Evolutionary conservation across 108 stramenopile species (phyloP).

Genomic region (Conticribra weissflogii): DNA sequence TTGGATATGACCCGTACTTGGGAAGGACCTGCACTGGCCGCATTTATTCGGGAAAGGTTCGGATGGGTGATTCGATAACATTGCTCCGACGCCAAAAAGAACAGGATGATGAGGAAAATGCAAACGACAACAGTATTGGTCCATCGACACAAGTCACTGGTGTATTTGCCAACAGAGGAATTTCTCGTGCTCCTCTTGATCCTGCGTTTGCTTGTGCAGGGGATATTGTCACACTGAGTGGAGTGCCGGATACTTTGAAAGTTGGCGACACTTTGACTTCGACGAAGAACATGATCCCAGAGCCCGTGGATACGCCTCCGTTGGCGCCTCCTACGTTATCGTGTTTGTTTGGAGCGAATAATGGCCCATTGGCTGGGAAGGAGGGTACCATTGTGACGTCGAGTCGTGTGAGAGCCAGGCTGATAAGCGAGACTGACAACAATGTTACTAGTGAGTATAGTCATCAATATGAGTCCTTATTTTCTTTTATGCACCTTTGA

Average conservation of each 20-base stretch:
- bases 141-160: slow-evolving; percentile 55
- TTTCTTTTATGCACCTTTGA: slow-evolving; percentile 4
- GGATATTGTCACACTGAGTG: slow-evolving; percentile 94
- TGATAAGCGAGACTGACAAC: slow-evolving; percentile 91
- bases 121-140: slow-evolving; percentile 11
- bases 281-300: slow-evolving; percentile 50
- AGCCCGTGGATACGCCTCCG: slow-evolving; percentile 82
- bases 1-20: slow-evolving; percentile 85
- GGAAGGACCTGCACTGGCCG: slow-evolving; percentile 86
- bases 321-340: slow-evolving; percentile 94
- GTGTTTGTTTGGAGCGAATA: slow-evolving; percentile 97
- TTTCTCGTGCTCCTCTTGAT: slow-evolving; percentile 72
- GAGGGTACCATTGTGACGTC: slow-evolving; percentile 93
- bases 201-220: slow-evolving; percentile 86
- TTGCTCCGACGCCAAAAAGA: slow-evolving; percentile 48
- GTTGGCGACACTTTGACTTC: slow-evolving; percentile 94
- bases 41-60: slow-evolving; percentile 69
- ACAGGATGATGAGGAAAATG: neutral
- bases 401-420: slow-evolving; percentile 83
- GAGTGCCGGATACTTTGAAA: slow-evolving; percentile 83
- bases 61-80: slow-evolving; percentile 53
- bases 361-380: slow-evolving; percentile 92
- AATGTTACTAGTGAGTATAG: slow-evolving; percentile 82
- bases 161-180: slow-evolving; percentile 80
- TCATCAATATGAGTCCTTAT: neutral